Percentiles rank a stretch among this genome's conserved stretches.
These are phyloP conservation scores for Phytophthora fragariae DNA, from an alignment of 352 stramenopile species.

Conservation along the genomic window DNA sequence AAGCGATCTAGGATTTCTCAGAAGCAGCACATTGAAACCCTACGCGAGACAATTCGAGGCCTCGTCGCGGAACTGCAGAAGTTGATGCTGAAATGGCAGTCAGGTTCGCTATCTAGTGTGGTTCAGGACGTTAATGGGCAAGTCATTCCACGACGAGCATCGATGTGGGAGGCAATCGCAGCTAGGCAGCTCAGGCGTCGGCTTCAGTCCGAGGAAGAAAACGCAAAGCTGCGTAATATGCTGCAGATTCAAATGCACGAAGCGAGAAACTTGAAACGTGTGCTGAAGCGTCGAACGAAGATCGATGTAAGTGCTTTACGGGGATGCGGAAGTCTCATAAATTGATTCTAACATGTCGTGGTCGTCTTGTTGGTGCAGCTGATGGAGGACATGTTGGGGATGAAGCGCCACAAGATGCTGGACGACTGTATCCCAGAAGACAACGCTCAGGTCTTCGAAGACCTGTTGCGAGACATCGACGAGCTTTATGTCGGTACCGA, in stretches of 20 bases:
- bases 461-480: constrained; percentile 30
- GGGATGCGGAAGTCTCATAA: not conserved
- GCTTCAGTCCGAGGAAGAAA: constrained; percentile 31
- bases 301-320: constrained; percentile 23
- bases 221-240: constrained; percentile 29
- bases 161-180: constrained; percentile 40
- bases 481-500: constrained; percentile 36
- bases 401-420: constrained; percentile 25
- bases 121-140: not conserved
- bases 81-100: not conserved
- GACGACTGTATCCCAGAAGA: constrained; percentile 1
- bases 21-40: constrained; percentile 28
- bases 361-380: constrained; percentile 15
- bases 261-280: constrained; percentile 32
- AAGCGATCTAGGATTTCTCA: constrained; percentile 17
- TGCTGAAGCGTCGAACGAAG: constrained; percentile 32
- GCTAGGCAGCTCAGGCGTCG: constrained; percentile 31
- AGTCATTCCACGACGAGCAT: constrained; percentile 3
- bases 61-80: constrained; percentile 23
- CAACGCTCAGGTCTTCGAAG: constrained; percentile 19
- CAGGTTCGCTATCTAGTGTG: not conserved
- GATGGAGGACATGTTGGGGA: constrained; percentile 23
- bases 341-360: not conserved
- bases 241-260: constrained; percentile 38
- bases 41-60: constrained; percentile 12